Conservation (phyloP, 1,284 basidiomycete genomes). For the Heterobasidion parviporum region DNA sequence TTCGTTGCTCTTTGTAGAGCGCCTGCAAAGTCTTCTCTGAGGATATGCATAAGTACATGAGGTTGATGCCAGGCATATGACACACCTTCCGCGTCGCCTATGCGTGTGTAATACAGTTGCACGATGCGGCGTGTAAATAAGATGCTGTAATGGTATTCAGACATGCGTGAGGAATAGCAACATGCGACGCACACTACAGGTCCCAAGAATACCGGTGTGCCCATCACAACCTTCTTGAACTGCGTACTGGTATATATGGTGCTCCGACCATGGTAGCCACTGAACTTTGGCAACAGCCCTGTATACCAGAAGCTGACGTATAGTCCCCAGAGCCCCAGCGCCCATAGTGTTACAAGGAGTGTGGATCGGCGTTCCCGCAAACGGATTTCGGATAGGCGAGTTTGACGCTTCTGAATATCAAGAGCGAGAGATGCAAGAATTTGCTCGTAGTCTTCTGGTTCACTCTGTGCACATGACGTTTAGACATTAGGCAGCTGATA, state of each 20-base stretch:
- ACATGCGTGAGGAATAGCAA: constrained; percentile 1
- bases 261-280: constrained; percentile 16
- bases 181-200: constrained; percentile 66
- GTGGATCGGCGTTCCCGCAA: constrained; percentile 79
- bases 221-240: constrained; percentile 41
- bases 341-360: constrained; percentile 77
- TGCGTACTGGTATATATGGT: constrained; percentile 11
- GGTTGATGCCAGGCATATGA: not conserved
- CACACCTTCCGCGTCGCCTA: constrained; percentile 81
- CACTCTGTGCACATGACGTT: constrained; percentile 13
- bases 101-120: constrained; percentile 81
- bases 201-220: constrained; percentile 56
- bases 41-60: not conserved
- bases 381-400: constrained; percentile 81
- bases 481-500: too few relatives aligned
- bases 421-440: constrained; percentile 53
- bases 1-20: constrained; percentile 74
- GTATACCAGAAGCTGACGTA: constrained; percentile 84
- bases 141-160: constrained; percentile 44
- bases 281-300: constrained; percentile 44
- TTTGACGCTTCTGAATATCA: constrained; percentile 71
- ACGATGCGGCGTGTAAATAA: constrained; percentile 78
- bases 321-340: constrained; percentile 70
- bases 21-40: constrained; percentile 74
- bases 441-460: constrained; percentile 63